These are phyloP conservation scores for Puccinia horiana DNA, from an alignment of 1,284 basidiomycete species.

Conservation along the genomic window DNA sequence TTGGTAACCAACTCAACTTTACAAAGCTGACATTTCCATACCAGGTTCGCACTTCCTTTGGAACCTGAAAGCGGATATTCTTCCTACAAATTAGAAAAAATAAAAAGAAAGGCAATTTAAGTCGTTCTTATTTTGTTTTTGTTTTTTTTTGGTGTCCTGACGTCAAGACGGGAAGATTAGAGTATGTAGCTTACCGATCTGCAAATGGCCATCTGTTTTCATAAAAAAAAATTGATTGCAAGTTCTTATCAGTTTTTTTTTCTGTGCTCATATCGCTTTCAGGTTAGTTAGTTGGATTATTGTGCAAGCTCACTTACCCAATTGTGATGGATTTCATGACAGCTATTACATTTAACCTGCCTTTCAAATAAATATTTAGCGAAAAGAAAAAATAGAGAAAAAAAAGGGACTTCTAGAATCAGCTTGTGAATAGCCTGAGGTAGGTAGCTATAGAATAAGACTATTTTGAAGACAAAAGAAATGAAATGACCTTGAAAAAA, in stretches of 20 bases:
- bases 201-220: background rate
- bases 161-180: background rate
- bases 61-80: slow-evolving; percentile 37
- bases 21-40: slow-evolving; percentile 43
- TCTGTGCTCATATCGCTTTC: too few relatives aligned
- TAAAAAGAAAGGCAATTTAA: background rate
- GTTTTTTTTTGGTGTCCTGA: too few relatives aligned
- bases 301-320: slow-evolving; percentile 30
- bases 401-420: background rate
- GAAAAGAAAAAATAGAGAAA: background rate
- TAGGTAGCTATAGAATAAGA: too few relatives aligned
- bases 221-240: background rate
- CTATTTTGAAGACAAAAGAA: too few relatives aligned
- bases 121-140: background rate
- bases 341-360: slow-evolving; percentile 42
- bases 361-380: background rate
- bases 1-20: slow-evolving; percentile 6
- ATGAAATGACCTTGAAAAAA: slow-evolving; percentile 46
- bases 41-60: slow-evolving; percentile 38
- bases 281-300: too few relatives aligned
- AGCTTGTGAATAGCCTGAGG: too few relatives aligned
- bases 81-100: background rate
- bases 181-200: slow-evolving; percentile 22
- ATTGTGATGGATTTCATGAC: slow-evolving; percentile 43
- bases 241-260: background rate